Evolutionary conservation across 345 rosid genomes (phyloP), one percentile per base, ranked within the genome.

Genomic region (Turnera subulata): DNA sequence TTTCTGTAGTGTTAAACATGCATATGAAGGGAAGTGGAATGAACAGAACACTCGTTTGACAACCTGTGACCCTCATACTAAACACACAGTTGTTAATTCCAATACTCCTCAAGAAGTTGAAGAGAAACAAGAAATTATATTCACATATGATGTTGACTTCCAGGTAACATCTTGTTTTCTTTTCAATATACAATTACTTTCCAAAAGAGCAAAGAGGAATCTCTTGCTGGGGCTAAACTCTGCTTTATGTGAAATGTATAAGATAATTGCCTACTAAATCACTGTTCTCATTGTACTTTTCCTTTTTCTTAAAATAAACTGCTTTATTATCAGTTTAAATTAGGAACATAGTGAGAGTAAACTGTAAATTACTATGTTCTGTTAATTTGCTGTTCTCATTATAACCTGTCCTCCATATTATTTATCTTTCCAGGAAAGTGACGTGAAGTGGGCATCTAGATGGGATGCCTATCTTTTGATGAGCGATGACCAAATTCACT

Each of bases 91-190:
- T 62, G 81, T 76, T 63, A 91, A 82, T 59, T 88, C 97, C 46
- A 80, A 85, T 70, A 59, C 89, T 63, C 97, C 97, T 63, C 97
- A 85, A 75, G 97, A 87, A 76, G 91, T 87, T 60, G 91, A 77
- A 25, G 79, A 76, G 51, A 78, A 78, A 32, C 84, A 85, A 47
- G 97, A 91, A 73, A 78, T 91, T 50, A 79, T 91, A 50, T 83
- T 87, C 84, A 91, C 96, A 15, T 91, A 85, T 63, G 97, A 88
- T 67, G 91, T 91, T 66, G 96, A 83, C 33, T 91, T 87, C 76
- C 79, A 73, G 96, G 97, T 80, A 56, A 66, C 83, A 33, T 74
- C 24, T 45, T 29, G 35, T 29, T 29, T 29, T 3, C 8, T 3
- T 3, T 4, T 4, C 8, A 8, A 29, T 29, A 29, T 29, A 29